Base-by-base conservation (phyloP, 345 rosid genomes). In the Trapa incisa region DNA sequence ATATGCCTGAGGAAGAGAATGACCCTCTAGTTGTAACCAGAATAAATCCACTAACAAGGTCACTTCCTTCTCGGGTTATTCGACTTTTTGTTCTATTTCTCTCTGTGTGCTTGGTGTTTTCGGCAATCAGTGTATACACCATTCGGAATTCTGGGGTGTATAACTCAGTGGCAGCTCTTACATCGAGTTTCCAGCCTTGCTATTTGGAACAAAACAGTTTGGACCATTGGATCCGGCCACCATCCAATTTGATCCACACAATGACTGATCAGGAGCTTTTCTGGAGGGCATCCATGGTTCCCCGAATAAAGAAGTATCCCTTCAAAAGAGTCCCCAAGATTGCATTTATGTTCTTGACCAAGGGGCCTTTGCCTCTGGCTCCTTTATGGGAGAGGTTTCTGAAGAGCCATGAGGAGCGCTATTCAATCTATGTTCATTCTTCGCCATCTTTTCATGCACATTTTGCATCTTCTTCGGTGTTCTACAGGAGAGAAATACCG, bases 1-100 rank as follows among this genome's bases (percentile, higher is more conserved):
- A 79, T 64, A 75, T 77, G 4, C 68, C 82, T 45, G 99, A 91
- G 79, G 96, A 91, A 71, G 95, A 84, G 42, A 89, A 83, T 73
- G 96, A 87, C 73, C 74, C 77, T 67, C 68, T 79, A 5, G 64
- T 70, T 77, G n/a, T 63, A 0, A 68, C 50, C 71, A 71, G 89
- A 74, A 66, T 75, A 64, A 86, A 54, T 35, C 87, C 83, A 13
- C 38, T 16, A 48, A 58, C 79, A 1, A 91, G 81, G 79, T 71
- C 76, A n/a, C 78, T 83, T 64, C 95, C 91, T 0, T 41, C 79
- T 10, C 81, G 95, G 67, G 35, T 83, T 15, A 77, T 89, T 32
- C 87, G 68, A 68, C 62, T 87, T 37, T 78, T 89, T 61, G 82
- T 83, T 13, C 35, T 83, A 13, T 89, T 87, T 69, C 57, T 91